A percentile compares a stretch with the other conserved stretches of the same genome.
These are phyloP conservation scores for Entomortierella chlamydospora DNA, from an alignment of 192 early-diverging fungal species.

Conservation along the genomic window DNA sequence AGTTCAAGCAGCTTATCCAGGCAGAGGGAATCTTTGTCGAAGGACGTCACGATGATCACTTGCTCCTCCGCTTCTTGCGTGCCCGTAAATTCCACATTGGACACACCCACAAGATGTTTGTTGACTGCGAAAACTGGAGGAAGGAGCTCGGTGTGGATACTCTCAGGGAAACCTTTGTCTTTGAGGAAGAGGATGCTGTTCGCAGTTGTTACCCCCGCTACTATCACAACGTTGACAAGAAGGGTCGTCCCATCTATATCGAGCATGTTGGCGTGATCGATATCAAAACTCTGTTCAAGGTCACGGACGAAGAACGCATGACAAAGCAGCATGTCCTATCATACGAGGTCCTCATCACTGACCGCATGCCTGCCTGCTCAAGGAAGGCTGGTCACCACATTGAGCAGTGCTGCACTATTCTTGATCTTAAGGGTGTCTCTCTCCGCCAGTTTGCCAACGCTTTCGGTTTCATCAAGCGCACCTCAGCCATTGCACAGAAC, in stretches of 20 bases:
- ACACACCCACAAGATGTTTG: slow-evolving; percentile 78
- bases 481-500: slow-evolving; percentile 79
- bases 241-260: slow-evolving; percentile 79
- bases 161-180: slow-evolving; percentile 69
- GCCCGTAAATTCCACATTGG: slow-evolving; percentile 77
- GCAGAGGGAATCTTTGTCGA: slow-evolving; percentile 67
- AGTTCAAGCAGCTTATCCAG: slow-evolving; percentile 70
- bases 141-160: slow-evolving; percentile 70
- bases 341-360: slow-evolving; percentile 73
- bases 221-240: slow-evolving; percentile 83
- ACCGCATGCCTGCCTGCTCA: slow-evolving; percentile 78
- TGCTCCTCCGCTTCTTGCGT: slow-evolving; percentile 78
- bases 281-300: slow-evolving; percentile 68
- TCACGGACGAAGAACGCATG: slow-evolving; percentile 77
- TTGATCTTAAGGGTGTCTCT: slow-evolving; percentile 80
- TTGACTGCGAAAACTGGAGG: slow-evolving; percentile 74
- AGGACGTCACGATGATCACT: slow-evolving; percentile 72
- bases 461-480: slow-evolving; percentile 71
- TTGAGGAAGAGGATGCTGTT: slow-evolving; percentile 72
- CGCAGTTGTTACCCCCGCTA: slow-evolving; percentile 76
- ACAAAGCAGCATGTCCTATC: slow-evolving; percentile 79
- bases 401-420: slow-evolving; percentile 78
- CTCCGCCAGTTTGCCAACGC: slow-evolving; percentile 73
- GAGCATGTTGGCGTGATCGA: slow-evolving; percentile 77
- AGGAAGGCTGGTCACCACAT: slow-evolving; percentile 62